Evolutionary conservation across 1,139 yeast genomes (phyloP).

Genomic region (Candida pseudoviswanathii): DNA sequence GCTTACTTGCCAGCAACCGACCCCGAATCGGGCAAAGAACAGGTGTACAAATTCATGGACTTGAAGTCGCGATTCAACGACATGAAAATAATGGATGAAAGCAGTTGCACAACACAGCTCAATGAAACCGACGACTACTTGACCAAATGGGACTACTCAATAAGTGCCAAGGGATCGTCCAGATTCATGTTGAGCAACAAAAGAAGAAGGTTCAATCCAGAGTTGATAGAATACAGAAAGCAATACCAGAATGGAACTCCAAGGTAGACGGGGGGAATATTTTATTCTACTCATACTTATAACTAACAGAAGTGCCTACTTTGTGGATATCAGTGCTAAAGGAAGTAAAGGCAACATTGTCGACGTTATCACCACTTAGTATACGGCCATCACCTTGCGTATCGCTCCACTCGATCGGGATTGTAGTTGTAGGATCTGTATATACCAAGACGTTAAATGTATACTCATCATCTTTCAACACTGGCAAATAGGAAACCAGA

Average conservation of each 20-base stretch:
- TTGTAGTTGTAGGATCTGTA: slow-evolving; percentile 63
- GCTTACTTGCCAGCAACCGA: slow-evolving; percentile 35
- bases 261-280: slow-evolving; percentile 1
- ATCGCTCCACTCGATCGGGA: slow-evolving; percentile 88
- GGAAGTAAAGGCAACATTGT: slow-evolving; percentile 67
- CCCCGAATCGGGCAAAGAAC: slow-evolving; percentile 43
- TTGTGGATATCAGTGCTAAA: slow-evolving; percentile 72
- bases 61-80: slow-evolving; percentile 48
- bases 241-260: neutral
- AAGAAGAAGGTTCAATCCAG: slow-evolving; percentile 43
- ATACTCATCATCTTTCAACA: slow-evolving; percentile 63
- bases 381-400: slow-evolving; percentile 59
- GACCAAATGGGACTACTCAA: slow-evolving; percentile 48
- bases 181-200: slow-evolving; percentile 59
- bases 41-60: slow-evolving; percentile 50
- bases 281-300: slow-evolving; percentile 31
- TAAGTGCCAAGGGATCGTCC: slow-evolving; percentile 49
- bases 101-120: slow-evolving; percentile 42
- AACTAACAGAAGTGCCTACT: slow-evolving; percentile 78
- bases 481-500: slow-evolving; percentile 82
- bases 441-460: slow-evolving; percentile 88
- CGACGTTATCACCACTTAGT: slow-evolving; percentile 56
- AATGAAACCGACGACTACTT: slow-evolving; percentile 51
- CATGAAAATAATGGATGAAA: slow-evolving; percentile 38
- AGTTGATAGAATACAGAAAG: slow-evolving; percentile 15